Evolutionary conservation across 2,329 filamentous ascomycete genomes (phyloP), one percentile per base, ranked within the genome.

Genomic region (Trichophyton benhamiae): DNA sequence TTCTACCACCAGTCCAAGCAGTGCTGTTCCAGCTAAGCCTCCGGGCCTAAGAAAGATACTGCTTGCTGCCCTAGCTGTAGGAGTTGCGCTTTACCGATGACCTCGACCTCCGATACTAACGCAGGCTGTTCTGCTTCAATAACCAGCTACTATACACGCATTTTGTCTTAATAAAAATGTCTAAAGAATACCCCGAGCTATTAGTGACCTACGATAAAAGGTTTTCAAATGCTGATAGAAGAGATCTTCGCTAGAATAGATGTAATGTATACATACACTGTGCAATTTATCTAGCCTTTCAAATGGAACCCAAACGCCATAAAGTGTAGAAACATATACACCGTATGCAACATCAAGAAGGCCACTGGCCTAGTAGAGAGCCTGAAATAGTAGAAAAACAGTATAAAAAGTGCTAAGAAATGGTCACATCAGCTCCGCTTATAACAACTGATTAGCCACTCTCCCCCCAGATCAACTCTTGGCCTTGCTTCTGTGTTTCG

Each of bases 401-500:
- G 9, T 4, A 25, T 33, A 9, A 9, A 13, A 55, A 33, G 33
- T 36, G 27, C 27, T 55, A 17, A 8, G 27, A 15, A 27, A 55
- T 20, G 52, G 52, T 20, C 15, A 36, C n/a, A 36, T 36, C 52
- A 13, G 27, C 52, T 27, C 52, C n/a, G 33, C 30, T 17, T 55
- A 30, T 30, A 55, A 38, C 52, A 30, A 33, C 52, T 55, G 33
- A 3, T 38, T 38, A 55, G 27, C 38, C 52, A 36, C 27, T 38
- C n/a, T 38, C 27, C 13, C 25, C 52, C 15, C 15, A 7, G 27
- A 52, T 27, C 22, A 22, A 52, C 22, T 52, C 46, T 52, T 57
- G 33, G 13, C 25, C 53, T 41, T 57, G n/a, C 20, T 57, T 15
- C 53, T 57, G n/a, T 30, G 17, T 5, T 66, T 69, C 46, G 67